Conservation (phyloP, 192 early-diverging fungal species). For the Coemansia sp. region DNA sequence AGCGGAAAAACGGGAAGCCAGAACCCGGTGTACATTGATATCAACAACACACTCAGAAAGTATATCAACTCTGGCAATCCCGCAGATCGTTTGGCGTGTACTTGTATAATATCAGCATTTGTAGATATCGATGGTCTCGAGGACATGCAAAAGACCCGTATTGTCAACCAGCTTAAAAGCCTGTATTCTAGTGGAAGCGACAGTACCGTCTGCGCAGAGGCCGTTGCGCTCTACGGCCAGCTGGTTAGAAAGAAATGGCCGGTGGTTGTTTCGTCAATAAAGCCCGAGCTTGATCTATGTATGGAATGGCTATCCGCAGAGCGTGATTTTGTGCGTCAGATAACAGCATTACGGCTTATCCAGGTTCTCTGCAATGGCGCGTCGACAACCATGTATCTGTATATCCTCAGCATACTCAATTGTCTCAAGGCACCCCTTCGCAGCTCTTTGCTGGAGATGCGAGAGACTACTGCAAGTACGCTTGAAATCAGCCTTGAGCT, state of each 20-base stretch:
- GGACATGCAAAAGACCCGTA: constrained; percentile 28
- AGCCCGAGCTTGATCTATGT: constrained; percentile 22
- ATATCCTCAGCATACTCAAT: constrained; percentile 82
- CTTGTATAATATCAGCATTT: constrained; percentile 21
- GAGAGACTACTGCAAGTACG: constrained; percentile 79
- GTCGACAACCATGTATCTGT: constrained; percentile 78
- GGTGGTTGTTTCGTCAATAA: constrained; percentile 14
- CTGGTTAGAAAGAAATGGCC: constrained; percentile 21
- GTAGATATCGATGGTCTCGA: constrained; percentile 21
- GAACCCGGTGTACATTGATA: constrained; percentile 24
- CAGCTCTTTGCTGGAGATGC: constrained; percentile 74
- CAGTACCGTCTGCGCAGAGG: constrained; percentile 21
- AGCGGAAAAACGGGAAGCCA: constrained; percentile 23
- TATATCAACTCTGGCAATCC: constrained; percentile 7
- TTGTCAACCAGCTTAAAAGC: constrained; percentile 18
- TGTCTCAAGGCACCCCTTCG: constrained; percentile 79
- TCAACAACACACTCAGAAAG: constrained; percentile 12
- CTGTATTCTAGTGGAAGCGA: constrained; percentile 10
- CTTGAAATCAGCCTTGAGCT: constrained; percentile 76
- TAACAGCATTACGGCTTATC: constrained; percentile 30
- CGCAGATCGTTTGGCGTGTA: constrained; percentile 26
- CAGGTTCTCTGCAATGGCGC: constrained; percentile 20
- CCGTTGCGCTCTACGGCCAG: constrained; percentile 20
- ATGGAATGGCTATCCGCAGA: constrained; percentile 30
- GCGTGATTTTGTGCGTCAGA: constrained; percentile 17